A percentile compares a stretch with the other conserved stretches of the same genome.
These are phyloP conservation scores for Chrysoporthe deuterocubensis DNA, from an alignment of 2,329 filamentous ascomycete genomes.

Conservation along the genomic window DNA sequence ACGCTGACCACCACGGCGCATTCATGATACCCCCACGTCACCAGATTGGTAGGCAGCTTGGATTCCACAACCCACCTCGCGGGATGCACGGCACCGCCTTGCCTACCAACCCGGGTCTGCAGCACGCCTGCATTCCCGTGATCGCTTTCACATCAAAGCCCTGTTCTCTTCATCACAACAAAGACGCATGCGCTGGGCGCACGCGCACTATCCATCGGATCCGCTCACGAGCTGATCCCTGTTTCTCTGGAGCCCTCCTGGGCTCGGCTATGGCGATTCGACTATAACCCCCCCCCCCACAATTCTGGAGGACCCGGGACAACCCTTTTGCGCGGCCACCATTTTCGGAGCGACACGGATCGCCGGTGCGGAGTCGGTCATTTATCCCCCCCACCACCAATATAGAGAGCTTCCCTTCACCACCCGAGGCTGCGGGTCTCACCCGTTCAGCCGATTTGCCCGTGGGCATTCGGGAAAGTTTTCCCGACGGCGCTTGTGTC, in stretches of 20 bases:
- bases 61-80: background rate
- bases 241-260: conserved; percentile 3
- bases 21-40: conserved; percentile 12
- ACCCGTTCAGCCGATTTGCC: conserved; percentile 8
- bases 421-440: background rate
- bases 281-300: conserved; percentile 1
- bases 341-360: conserved; percentile 7
- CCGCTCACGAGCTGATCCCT: conserved; percentile 22
- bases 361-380: conserved; percentile 21
- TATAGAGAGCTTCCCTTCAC: background rate
- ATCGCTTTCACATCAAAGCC: background rate
- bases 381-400: background rate
- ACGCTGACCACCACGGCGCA: conserved; percentile 19
- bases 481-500: background rate
- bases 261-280: conserved; percentile 8
- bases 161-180: conserved; percentile 4
- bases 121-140: background rate
- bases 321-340: background rate
- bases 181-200: conserved; percentile 12
- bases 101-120: background rate
- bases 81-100: conserved; percentile 13
- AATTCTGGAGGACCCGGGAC: conserved; percentile 6
- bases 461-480: background rate
- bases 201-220: conserved; percentile 25
- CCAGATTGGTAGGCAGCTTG: background rate